phyloP scores from a whole-genome alignment of 768 basidiomycete genomes.

The Lanmaoa pseudosensibilis region DNA sequence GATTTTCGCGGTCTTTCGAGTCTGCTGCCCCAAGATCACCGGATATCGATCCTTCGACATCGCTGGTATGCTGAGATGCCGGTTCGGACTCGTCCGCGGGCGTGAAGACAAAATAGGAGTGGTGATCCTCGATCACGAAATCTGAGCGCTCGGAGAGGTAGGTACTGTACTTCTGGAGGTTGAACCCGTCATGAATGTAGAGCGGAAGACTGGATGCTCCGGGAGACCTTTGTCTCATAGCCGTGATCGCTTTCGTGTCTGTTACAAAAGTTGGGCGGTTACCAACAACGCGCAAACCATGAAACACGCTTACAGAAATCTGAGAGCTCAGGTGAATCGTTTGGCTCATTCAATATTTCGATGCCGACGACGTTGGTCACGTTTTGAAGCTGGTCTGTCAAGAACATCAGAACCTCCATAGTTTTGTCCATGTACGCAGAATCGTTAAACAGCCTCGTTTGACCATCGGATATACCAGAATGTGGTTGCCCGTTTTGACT shows the following conservation, averaged over 20 bases:
- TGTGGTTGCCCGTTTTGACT: constrained; percentile 43
- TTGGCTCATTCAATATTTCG: constrained; percentile 57
- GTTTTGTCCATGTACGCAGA: constrained; percentile 40
- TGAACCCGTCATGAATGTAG: constrained; percentile 71
- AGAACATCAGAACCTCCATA: constrained; percentile 40
- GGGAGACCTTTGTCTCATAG: constrained; percentile 18
- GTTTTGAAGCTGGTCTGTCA: constrained; percentile 32
- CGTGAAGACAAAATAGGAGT: constrained; percentile 71
- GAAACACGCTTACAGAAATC: constrained; percentile 32
- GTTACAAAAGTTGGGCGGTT: background rate
- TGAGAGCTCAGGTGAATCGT: constrained; percentile 46
- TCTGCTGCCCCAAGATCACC: constrained; percentile 24
- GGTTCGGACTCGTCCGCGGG: constrained; percentile 47
- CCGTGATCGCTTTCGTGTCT: constrained; percentile 23
- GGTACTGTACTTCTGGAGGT: constrained; percentile 36
- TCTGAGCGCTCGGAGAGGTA: constrained; percentile 52
- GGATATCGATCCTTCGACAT: constrained; percentile 30
- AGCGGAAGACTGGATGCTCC: constrained; percentile 48
- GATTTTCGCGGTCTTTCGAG: constrained; percentile 36
- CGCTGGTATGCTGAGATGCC: constrained; percentile 44
- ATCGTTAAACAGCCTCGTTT: constrained; percentile 39
- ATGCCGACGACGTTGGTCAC: constrained; percentile 58
- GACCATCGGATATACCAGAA: constrained; percentile 40
- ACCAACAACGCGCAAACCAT: too few relatives aligned
- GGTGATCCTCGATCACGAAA: constrained; percentile 73